A percentile compares a stretch with the other conserved stretches of the same genome.
Conservation (phyloP, 805 yeast species). For the Candida alai region DNA sequence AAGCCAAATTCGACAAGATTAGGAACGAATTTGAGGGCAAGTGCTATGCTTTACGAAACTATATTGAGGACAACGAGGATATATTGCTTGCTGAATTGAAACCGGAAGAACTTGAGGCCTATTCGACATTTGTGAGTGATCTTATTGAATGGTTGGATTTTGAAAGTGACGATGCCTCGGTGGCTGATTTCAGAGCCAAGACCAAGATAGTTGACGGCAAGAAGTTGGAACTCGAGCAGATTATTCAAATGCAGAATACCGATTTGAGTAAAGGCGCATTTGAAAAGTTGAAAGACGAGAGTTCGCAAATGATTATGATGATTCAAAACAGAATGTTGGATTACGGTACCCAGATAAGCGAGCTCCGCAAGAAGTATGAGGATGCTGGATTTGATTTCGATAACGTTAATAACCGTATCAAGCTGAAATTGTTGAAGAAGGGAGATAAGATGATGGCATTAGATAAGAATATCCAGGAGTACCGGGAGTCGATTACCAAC, state of each 20-base stretch:
- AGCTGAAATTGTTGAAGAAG: conserved; percentile 18
- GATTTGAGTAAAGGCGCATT: conserved; percentile 49
- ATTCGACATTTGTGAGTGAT: conserved; percentile 36
- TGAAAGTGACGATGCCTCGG: conserved; percentile 52
- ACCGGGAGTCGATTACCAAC: conserved; percentile 25
- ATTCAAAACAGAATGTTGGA: conserved; percentile 43
- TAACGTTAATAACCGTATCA: conserved; percentile 46
- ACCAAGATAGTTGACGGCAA: conserved; percentile 16
- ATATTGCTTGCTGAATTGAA: conserved; percentile 36
- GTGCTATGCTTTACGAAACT: conserved; percentile 65
- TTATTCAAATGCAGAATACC: conserved; percentile 38
- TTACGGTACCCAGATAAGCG: conserved; percentile 43
- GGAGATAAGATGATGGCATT: conserved; percentile 23
- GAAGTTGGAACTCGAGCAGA: conserved; percentile 25
- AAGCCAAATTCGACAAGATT: conserved; percentile 51
- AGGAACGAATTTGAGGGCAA: conserved; percentile 69
- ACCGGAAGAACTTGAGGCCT: conserved; percentile 20
- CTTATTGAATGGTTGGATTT: conserved; percentile 76
- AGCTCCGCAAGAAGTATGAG: conserved; percentile 40
- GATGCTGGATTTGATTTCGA: conserved; percentile 48
- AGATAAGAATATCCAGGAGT: conserved; percentile 22
- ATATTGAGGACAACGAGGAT: conserved; percentile 51
- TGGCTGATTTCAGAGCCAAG: conserved; percentile 25
- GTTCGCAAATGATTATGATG: conserved; percentile 36
- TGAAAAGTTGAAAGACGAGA: conserved; percentile 38